Conservation (phyloP, 768 basidiomycete species). For the Tulasnella sp. region DNA sequence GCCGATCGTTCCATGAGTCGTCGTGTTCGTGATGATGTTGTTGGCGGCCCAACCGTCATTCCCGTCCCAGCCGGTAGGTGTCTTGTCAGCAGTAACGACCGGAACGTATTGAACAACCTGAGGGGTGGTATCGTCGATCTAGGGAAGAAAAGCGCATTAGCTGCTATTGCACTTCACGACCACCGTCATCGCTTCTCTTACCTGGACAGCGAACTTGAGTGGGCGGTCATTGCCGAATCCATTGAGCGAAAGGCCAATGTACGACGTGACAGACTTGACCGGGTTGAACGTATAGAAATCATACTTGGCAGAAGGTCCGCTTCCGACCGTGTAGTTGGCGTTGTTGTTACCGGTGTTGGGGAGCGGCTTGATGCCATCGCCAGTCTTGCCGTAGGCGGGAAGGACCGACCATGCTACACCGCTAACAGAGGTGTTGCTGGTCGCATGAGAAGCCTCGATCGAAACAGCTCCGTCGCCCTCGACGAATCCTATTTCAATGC, state of each 20-base stretch:
- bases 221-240: constrained; percentile 44
- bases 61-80: constrained; percentile 43
- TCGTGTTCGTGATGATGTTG: constrained; percentile 38
- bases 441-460: constrained; percentile 57
- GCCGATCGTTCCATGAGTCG: constrained; percentile 34
- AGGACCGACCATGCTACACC: constrained; percentile 53
- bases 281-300: constrained; percentile 55
- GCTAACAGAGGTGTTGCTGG: constrained; percentile 42
- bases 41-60: constrained; percentile 49
- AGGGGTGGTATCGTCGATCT: constrained; percentile 2
- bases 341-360: constrained; percentile 44
- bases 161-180: no score
- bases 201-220: constrained; percentile 40
- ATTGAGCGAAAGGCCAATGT: constrained; percentile 49
- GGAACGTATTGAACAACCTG: constrained; percentile 33
- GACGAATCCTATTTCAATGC: constrained; percentile 42
- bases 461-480: constrained; percentile 56
- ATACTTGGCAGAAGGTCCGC: constrained; percentile 56
- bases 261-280: constrained; percentile 39
- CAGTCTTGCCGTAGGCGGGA: constrained; percentile 51
- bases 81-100: constrained; percentile 37
- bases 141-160: background rate
- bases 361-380: constrained; percentile 54
- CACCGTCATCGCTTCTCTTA: background rate
- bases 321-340: constrained; percentile 51